Evolutionary conservation across 306 rosid genomes (phyloP).

Genomic region (Vachellia collinsii): DNA sequence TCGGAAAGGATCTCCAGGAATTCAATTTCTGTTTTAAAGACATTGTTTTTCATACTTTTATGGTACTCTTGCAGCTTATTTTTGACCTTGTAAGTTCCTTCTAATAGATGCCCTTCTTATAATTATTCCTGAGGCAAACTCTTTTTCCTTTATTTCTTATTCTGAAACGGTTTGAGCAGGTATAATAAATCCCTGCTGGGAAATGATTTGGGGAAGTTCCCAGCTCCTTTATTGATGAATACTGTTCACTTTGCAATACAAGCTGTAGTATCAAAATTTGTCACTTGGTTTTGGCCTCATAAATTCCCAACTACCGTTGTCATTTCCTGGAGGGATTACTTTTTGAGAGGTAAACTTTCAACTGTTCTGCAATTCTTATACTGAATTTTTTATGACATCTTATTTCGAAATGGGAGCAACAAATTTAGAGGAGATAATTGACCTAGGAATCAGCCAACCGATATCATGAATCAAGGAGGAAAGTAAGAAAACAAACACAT

Average conservation of each 20-base stretch:
- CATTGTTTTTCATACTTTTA: constrained; percentile 71
- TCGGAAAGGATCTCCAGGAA: constrained; percentile 37
- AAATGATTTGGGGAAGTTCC: constrained; percentile 91
- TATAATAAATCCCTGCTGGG: constrained; percentile 92
- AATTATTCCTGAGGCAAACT: constrained; percentile 23
- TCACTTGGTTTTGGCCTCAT: constrained; percentile 87
- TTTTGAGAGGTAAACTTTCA: constrained; percentile 64
- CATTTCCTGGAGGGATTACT: constrained; percentile 96
- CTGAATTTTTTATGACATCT: neutral
- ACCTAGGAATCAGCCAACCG: neutral
- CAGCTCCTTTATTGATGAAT: constrained; percentile 95
- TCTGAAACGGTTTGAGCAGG: constrained; percentile 58
- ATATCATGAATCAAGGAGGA: neutral
- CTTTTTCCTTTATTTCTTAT: constrained; percentile 15
- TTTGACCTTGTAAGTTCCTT: constrained; percentile 89
- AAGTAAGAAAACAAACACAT: neutral
- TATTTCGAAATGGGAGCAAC: neutral
- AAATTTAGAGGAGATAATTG: neutral
- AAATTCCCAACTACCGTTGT: constrained; percentile 63
- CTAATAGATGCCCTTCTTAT: constrained; percentile 13
- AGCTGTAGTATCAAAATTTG: constrained; percentile 77
- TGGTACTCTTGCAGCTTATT: constrained; percentile 96
- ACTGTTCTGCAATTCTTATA: constrained; percentile 4
- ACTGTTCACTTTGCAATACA: constrained; percentile 87
- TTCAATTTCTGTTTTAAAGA: constrained; percentile 62